Conservation (phyloP, 352 stramenopile species). For the Phytophthora ohioensis region DNA sequence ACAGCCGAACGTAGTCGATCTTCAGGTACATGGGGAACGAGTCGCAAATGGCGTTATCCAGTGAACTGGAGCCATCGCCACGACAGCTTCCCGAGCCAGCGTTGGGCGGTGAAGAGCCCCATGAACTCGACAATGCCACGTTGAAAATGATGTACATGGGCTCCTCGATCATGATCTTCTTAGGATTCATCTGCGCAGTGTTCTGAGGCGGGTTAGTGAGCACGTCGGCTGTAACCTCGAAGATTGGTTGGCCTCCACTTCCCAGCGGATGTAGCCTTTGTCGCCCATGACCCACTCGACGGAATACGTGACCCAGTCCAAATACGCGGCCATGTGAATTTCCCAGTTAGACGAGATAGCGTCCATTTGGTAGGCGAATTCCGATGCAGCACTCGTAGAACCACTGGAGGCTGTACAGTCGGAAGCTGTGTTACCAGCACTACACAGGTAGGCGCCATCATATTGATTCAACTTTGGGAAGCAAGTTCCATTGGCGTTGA, state of each 20-base stretch:
- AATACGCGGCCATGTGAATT: constrained; percentile 79
- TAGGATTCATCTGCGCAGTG: constrained; percentile 49
- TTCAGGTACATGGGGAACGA: constrained; percentile 59
- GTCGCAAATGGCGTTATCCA: too few species aligned
- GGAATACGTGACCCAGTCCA: constrained; percentile 21
- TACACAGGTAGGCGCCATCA: constrained; percentile 45
- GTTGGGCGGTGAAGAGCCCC: constrained; percentile 37
- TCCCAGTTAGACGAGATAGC: constrained; percentile 91
- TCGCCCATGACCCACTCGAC: constrained; percentile 13
- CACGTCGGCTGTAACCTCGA: constrained; percentile 3
- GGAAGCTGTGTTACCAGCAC: constrained; percentile 4
- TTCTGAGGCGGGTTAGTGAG: constrained; percentile 50
- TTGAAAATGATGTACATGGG: constrained; percentile 83
- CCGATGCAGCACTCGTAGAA: constrained; percentile 21
- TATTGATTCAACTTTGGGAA: constrained; percentile 43
- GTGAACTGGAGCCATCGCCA: too few species aligned
- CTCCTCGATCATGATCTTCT: constrained; percentile 73
- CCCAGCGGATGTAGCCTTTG: constrained; percentile 2
- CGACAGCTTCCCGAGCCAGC: too few species aligned
- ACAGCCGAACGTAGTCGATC: constrained; percentile 34
- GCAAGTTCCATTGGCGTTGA: constrained; percentile 28
- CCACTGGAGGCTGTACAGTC: constrained; percentile 30
- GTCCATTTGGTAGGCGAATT: constrained; percentile 84
- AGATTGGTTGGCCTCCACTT: not conserved
- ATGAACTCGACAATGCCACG: constrained; percentile 51